Base-by-base conservation (phyloP, 2,329 filamentous ascomycete species). In the Leptosphaerulina australis region DNA sequence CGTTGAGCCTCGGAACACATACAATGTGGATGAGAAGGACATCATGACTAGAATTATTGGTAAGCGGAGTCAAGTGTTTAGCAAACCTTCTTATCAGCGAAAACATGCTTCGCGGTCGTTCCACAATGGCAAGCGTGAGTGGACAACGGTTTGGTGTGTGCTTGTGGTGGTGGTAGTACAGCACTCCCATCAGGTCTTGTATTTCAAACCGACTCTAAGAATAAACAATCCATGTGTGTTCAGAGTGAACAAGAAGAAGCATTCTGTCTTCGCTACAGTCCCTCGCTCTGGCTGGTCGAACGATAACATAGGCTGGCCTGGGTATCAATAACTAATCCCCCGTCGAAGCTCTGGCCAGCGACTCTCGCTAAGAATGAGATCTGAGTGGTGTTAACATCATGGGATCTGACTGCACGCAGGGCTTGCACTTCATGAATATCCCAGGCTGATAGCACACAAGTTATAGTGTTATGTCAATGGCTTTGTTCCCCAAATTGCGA, bases 181-280 rank as follows among this genome's bases (percentile, higher is more conserved):
- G 31, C 15, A 4, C 8, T 34, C 5, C 31, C 15, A 5, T 15
- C 20, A 21, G 14, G 31, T 12, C 31, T 34, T 18, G 20, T 34
- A 7, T 34, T 34, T 18, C 7, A 17, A 12, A 8, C 15, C 5
- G 31, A 34, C 31, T 34, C 14, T 12, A 12, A 4, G 12, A 28
- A 67, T 54, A 31, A 46, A 39, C 28, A 50, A 29, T 2, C 3
- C 2, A 47, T 17, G 10, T 30, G 17, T 37, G n/a, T 12, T 17
- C 4, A 17, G 43, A 30, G 8, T 41, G 4, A 31, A 43, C 20
- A 31, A 15, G 40, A 30, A 31, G 31, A 25, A 49, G 29, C 29
- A 49, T 22, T 29, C 22, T n/a, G 45, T 18, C 21, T 36, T 21
- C 31, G 22, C 33, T 12, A 9, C 18, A 35, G 21, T 36, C 29